Percentiles rank a stretch among this genome's conserved stretches.
Conservation (phyloP, 352 stramenopile genomes). For the Phytopythium ostracodes region DNA sequence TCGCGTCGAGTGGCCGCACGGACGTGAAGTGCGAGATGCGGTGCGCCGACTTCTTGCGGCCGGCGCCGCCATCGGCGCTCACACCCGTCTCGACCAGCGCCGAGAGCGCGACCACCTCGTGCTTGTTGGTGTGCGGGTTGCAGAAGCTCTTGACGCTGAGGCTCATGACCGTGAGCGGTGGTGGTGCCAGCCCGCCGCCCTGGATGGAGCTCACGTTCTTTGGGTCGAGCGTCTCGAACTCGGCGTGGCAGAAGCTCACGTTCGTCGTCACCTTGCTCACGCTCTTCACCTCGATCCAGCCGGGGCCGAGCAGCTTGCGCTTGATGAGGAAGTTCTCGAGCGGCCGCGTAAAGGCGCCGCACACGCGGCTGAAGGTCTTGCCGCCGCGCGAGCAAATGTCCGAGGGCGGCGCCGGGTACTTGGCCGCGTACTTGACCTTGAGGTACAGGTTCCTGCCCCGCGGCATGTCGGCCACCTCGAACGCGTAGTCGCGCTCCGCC, state of each 20-base stretch:
- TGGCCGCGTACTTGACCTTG: constrained; percentile 97
- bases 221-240: constrained; percentile 91
- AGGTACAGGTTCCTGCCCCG: constrained; percentile 94
- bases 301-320: constrained; percentile 95
- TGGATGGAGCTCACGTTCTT: constrained; percentile 89
- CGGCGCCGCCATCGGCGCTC: constrained; percentile 53
- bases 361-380: constrained; percentile 93
- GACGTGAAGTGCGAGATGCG: constrained; percentile 75
- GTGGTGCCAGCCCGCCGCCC: constrained; percentile 54
- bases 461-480: constrained; percentile 95
- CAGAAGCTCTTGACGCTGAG: constrained; percentile 98
- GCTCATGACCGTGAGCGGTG: constrained; percentile 94
- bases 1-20: constrained; percentile 71
- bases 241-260: constrained; percentile 92
- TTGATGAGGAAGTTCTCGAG: constrained; percentile 98
- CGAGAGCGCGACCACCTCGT: constrained; percentile 92
- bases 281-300: constrained; percentile 95
- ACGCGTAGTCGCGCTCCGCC: constrained; percentile 97
- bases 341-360: constrained; percentile 90
- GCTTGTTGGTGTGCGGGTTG: constrained; percentile 94
- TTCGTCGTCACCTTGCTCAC: constrained; percentile 66
- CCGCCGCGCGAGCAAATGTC: constrained; percentile 88
- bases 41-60: constrained; percentile 27
- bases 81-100: constrained; percentile 74
- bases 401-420: constrained; percentile 82